phyloP scores from a whole-genome alignment of 106 monocot species.

The Dioscorea zingiberensis region DNA sequence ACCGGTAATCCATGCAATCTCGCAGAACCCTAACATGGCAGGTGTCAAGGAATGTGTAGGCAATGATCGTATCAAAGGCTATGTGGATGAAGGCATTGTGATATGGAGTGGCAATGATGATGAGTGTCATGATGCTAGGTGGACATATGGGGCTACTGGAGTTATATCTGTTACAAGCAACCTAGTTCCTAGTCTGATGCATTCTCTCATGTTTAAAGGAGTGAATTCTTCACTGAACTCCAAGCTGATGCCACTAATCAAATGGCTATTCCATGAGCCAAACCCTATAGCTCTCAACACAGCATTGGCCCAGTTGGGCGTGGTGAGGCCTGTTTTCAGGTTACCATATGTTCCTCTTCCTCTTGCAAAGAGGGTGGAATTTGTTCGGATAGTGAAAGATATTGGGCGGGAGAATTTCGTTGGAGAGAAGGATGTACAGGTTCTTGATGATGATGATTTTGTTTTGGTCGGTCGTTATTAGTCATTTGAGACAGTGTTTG shows the following conservation, averaged over 20 bases:
- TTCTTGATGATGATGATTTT: conserved; percentile 84
- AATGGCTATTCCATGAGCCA: conserved; percentile 64
- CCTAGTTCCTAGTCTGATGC: conserved; percentile 63
- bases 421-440: conserved; percentile 46
- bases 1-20: conserved; percentile 35
- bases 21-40: conserved; percentile 50
- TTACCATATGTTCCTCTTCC: conserved; percentile 76
- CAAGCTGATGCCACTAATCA: conserved; percentile 56
- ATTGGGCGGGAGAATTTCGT: conserved; percentile 78
- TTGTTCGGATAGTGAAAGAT: conserved; percentile 60
- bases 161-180: conserved; percentile 83
- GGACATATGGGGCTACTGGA: conserved; percentile 75
- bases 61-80: conserved; percentile 52
- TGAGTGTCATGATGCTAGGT: conserved; percentile 80
- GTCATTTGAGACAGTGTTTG: not conserved
- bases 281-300: conserved; percentile 78
- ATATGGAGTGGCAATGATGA: conserved; percentile 83
- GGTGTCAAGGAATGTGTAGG: conserved; percentile 90
- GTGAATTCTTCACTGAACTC: conserved; percentile 41
- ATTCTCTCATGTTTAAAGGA: conserved; percentile 62
- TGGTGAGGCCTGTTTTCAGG: conserved; percentile 67
- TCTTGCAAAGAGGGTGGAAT: conserved; percentile 52
- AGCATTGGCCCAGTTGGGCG: conserved; percentile 76
- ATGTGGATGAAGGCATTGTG: conserved; percentile 45
- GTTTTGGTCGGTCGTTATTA: conserved; percentile 60